These are phyloP conservation scores for Calycina herbarum DNA, from an alignment of 2,329 filamentous ascomycete genomes.

Conservation along the genomic window DNA sequence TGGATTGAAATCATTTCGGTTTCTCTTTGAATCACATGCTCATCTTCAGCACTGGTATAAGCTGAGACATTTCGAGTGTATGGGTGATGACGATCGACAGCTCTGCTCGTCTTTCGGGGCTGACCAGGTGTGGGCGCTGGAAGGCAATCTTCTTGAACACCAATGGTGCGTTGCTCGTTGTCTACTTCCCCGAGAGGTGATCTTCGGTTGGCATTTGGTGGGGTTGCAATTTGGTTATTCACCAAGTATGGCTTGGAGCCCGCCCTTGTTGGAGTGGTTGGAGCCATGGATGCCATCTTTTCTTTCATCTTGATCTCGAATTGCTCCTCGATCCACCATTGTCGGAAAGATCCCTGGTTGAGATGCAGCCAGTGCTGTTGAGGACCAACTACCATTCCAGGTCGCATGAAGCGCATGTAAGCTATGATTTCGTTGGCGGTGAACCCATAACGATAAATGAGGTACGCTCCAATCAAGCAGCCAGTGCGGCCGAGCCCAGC, in stretches of 20 bases:
- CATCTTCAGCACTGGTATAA: conserved; percentile 46
- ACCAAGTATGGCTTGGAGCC: conserved; percentile 59
- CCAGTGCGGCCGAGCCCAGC: conserved; percentile 93
- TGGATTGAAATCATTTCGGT: conserved; percentile 62
- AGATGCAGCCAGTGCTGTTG: conserved; percentile 99
- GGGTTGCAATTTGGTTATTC: conserved; percentile 74
- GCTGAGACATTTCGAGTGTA: conserved; percentile 60
- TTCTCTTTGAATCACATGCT: conserved; percentile 51
- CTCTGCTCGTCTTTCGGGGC: conserved; percentile 81
- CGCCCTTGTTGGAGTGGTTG: conserved; percentile 61
- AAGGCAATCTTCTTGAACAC: conserved; percentile 83
- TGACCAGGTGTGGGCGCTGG: conserved; percentile 95
- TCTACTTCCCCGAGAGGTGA: conserved; percentile 94
- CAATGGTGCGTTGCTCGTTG: conserved; percentile 65
- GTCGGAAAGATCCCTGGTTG: conserved; percentile 94
- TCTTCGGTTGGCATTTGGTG: conserved; percentile 76
- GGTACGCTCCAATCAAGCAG: conserved; percentile 93
- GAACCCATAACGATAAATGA: conserved; percentile 96
- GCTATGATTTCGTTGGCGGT: conserved; percentile 96
- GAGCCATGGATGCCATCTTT: conserved; percentile 47
- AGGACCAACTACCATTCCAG: conserved; percentile 97
- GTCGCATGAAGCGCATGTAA: conserved; percentile 98
- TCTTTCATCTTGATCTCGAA: conserved; percentile 50
- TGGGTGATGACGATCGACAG: conserved; percentile 70
- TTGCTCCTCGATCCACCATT: conserved; percentile 86